Evolutionary conservation across 2,329 filamentous ascomycete species (phyloP), one percentile per base, ranked within the genome.

Genomic region (Albifimbria verrucaria): DNA sequence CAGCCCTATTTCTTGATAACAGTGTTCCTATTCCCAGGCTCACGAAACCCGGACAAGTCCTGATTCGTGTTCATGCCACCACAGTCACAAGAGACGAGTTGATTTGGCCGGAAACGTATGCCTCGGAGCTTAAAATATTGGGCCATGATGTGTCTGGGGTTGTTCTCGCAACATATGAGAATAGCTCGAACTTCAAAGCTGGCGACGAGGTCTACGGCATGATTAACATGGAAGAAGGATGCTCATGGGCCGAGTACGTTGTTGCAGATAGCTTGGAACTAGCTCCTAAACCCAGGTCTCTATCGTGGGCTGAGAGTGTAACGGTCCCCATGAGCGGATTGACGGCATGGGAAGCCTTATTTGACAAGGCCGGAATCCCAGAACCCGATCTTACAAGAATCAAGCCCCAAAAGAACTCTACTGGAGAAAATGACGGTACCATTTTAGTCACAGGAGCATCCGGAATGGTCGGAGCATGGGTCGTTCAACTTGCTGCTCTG

Each of bases 141-240:
- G 56, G 53, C 1, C 56, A 58, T 45, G 56, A 56, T 22, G 48
- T 59, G 20, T 51, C 53, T 4, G 60, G 55, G 4, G 48, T 59
- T 3, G 50, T 60, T 20, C 44, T 49, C n/a, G 49, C 23, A 2
- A 26, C 47, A 10, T 43, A 48, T 21, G 56, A 54, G 10, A 49
- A 50, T 7, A 43, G 52, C 32, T 60, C 56, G 18, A 54, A 47
- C 18, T 70, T 73, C 46, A 57, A 57, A 17, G 51, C 60, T 18
- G 68, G 65, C 1, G 62, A 63, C 45, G 58, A 68, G 41, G 60
- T 68, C 20, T 70, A 62, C 41, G 62, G 44, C 23, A 47, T 47
- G 44, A n/a, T 47, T 4, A 18, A 25, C 22, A 10, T 25, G 11
- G 10, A 47, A 4, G 44, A 12, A 17, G 44, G 44, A 11, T 47